These are phyloP conservation scores for Cutaneotrichosporon spelunceum DNA, from an alignment of 1,284 basidiomycete species.

Conservation along the genomic window DNA sequence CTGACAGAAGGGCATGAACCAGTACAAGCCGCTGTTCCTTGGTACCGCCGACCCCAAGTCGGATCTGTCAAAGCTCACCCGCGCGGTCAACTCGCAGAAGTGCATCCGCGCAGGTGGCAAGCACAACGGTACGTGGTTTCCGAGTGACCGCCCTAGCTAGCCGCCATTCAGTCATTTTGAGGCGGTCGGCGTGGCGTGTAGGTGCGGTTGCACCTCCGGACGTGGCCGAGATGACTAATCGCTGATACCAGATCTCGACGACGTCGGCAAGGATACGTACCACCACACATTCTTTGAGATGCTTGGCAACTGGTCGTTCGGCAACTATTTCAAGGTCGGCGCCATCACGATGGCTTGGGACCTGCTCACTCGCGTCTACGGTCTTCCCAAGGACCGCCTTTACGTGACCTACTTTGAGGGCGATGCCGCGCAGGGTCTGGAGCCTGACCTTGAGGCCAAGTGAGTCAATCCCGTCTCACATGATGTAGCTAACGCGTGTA, in stretches of 20 bases:
- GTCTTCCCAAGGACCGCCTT: slow-evolving; percentile 81
- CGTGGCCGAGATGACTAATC: neutral
- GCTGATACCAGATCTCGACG: slow-evolving; percentile 73
- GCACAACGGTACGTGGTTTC: slow-evolving; percentile 73
- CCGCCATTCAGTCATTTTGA: neutral
- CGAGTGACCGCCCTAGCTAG: neutral
- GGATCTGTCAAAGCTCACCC: slow-evolving; percentile 80
- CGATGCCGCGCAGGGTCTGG: slow-evolving; percentile 77
- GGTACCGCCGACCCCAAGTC: slow-evolving; percentile 91
- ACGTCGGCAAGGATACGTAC: slow-evolving; percentile 85
- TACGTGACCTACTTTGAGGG: slow-evolving; percentile 99
- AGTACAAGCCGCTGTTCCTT: slow-evolving; percentile 96
- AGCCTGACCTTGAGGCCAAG: slow-evolving; percentile 80
- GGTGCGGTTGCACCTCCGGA: neutral
- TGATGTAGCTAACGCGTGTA: slow-evolving; percentile 17
- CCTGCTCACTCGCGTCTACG: slow-evolving; percentile 78
- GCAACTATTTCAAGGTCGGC: slow-evolving; percentile 99
- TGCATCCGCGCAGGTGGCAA: slow-evolving; percentile 98
- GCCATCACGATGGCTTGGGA: slow-evolving; percentile 93
- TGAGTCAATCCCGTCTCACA: slow-evolving; percentile 13
- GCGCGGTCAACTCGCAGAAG: slow-evolving; percentile 94
- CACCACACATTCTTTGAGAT: slow-evolving; percentile 97
- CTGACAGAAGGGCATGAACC: slow-evolving; percentile 73
- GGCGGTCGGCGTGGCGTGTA: neutral
- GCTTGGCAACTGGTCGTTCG: slow-evolving; percentile 99